Conservation (phyloP, 1,284 basidiomycete genomes). For the Malassezia caprae region DNA sequence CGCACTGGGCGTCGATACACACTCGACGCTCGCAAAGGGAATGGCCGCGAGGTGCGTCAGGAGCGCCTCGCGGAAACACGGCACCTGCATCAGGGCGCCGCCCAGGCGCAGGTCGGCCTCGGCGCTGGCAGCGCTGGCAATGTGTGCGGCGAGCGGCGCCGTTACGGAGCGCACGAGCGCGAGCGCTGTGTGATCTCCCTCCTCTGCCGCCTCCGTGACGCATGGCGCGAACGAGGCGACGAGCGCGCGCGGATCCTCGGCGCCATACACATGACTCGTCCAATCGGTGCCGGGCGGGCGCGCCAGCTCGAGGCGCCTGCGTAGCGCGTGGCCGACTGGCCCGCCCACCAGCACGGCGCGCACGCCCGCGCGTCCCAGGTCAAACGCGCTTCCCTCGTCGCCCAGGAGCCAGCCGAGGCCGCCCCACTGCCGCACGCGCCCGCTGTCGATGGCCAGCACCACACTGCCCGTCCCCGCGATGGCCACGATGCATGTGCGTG, state of each 20-base stretch:
- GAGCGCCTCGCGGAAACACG: background rate
- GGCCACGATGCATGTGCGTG: constrained; percentile 17
- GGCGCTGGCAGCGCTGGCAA: background rate
- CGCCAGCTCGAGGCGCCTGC: background rate
- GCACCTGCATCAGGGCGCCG: background rate
- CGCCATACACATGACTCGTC: background rate
- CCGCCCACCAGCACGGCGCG: constrained; percentile 16
- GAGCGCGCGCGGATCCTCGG: background rate
- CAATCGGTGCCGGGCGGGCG: background rate
- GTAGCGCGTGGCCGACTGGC: background rate
- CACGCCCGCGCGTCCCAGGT: constrained; percentile 24
- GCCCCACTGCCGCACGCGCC: constrained; percentile 15
- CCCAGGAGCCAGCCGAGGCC: constrained; percentile 33
- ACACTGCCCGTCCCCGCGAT: constrained; percentile 35
- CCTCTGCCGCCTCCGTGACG: background rate
- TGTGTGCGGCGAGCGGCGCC: background rate
- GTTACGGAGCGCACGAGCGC: background rate
- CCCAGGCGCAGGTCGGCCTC: background rate
- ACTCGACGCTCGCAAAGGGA: background rate
- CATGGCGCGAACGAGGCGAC: background rate
- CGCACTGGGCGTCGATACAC: background rate
- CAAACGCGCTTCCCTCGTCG: constrained; percentile 31
- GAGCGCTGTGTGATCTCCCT: background rate
- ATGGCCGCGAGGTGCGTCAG: background rate
- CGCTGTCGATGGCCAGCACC: constrained; percentile 21